Conservation (phyloP, 768 basidiomycete species). For the Russula dissimulans region DNA sequence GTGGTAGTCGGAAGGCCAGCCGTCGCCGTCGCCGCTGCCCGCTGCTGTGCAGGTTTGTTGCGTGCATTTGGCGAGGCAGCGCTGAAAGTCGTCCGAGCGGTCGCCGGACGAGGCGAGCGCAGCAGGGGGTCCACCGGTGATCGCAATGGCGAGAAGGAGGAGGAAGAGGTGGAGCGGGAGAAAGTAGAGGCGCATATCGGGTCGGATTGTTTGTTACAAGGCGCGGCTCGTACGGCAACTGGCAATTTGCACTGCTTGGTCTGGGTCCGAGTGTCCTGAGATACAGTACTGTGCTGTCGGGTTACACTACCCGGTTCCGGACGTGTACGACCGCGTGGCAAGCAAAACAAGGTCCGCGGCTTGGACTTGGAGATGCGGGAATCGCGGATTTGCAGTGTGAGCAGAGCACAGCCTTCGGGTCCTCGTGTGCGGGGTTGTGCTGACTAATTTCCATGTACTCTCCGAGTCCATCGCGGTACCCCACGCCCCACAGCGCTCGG, state of each 20-base stretch:
- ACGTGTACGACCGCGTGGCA: too few relatives aligned
- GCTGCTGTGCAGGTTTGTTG: slow-evolving; percentile 30
- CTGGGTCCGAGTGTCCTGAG: too few relatives aligned
- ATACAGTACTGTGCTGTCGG: too few relatives aligned
- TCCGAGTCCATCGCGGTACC: background rate
- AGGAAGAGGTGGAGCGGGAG: background rate
- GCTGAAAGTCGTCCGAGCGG: slow-evolving; percentile 28
- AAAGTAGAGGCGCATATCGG: slow-evolving; percentile 11
- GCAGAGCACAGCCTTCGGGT: background rate
- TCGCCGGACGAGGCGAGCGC: slow-evolving; percentile 27
- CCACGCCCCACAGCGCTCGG: background rate
- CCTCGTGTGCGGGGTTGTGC: background rate
- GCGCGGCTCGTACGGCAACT: too few relatives aligned
- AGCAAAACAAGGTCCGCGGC: too few relatives aligned
- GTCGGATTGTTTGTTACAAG: too few relatives aligned
- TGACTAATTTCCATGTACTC: background rate
- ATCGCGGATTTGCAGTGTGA: background rate
- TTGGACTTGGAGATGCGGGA: background rate
- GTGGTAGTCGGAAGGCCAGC: background rate
- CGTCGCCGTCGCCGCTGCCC: slow-evolving; percentile 11
- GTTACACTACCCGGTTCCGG: too few relatives aligned
- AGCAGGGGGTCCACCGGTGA: background rate
- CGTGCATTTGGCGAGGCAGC: slow-evolving; percentile 25
- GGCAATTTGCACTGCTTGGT: too few relatives aligned
- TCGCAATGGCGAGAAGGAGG: background rate